Evolutionary conservation across 441 rosid genomes (phyloP).

Genomic region (Macaranga tanarius): DNA sequence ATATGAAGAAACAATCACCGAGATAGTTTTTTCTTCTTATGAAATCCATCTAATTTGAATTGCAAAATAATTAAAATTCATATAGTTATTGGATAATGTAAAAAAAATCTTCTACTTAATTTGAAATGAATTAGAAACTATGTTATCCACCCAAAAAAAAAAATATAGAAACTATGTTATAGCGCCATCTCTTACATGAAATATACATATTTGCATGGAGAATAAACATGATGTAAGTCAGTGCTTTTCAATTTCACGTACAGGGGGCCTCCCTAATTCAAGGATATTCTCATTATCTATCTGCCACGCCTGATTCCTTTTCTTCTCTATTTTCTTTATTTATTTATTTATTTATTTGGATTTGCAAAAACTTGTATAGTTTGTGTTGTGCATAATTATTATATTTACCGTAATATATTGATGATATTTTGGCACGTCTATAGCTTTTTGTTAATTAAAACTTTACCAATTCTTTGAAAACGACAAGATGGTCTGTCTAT

Average conservation of each 20-base stretch:
- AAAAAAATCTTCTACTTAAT: no score
- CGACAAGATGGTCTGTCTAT: conserved; percentile 35
- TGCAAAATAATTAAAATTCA: no score
- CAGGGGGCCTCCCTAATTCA: conserved; percentile 40
- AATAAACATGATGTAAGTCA: conserved; percentile 48
- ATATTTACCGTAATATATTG: conserved; percentile 33
- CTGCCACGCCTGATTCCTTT: conserved; percentile 64
- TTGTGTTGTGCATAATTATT: conserved; percentile 34
- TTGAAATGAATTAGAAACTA: no score
- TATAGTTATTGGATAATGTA: no score
- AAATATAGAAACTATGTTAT: no score
- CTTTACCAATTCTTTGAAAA: conserved; percentile 23
- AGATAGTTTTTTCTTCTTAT: no score
- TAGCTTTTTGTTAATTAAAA: conserved; percentile 27
- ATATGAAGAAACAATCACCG: no score
- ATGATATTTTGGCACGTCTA: conserved; percentile 47
- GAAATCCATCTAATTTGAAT: no score
- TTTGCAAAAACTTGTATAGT: conserved; percentile 20
- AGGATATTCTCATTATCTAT: conserved; percentile 56
- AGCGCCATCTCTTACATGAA: conserved; percentile 39
- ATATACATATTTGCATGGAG: conserved; percentile 36
- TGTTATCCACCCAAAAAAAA: no score
- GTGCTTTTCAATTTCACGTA: conserved; percentile 50
- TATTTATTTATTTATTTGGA: neutral
- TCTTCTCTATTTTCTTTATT: neutral